phyloP scores from a whole-genome alignment of 345 rosid genomes.

The Linum lewisii region DNA sequence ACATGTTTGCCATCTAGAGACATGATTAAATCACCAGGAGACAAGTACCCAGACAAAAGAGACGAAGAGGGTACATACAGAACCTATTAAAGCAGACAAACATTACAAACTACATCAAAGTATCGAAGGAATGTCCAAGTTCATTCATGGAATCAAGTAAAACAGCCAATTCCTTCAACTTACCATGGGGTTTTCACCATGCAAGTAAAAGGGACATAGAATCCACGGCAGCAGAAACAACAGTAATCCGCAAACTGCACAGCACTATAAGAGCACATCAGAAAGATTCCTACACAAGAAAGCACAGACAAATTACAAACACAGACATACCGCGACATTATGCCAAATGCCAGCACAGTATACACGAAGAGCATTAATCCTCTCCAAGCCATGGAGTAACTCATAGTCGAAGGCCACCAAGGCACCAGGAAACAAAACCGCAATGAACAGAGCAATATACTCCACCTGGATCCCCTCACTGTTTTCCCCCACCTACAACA shows the following conservation, averaged over 20 bases:
- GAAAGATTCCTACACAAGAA: background rate
- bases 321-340: slow-evolving; percentile 64
- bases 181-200: slow-evolving; percentile 54
- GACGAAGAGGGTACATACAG: slow-evolving; percentile 54
- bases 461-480: slow-evolving; percentile 83
- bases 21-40: slow-evolving; percentile 61
- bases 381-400: slow-evolving; percentile 43
- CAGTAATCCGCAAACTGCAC: slow-evolving; percentile 49
- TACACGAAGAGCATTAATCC: slow-evolving; percentile 50
- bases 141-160: slow-evolving; percentile 5
- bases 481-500: slow-evolving; percentile 35
- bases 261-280: slow-evolving; percentile 29
- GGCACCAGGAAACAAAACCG: slow-evolving; percentile 84
- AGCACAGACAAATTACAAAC: background rate
- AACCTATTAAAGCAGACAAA: slow-evolving; percentile 34
- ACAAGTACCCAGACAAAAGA: slow-evolving; percentile 61
- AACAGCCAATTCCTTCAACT: background rate
- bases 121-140: background rate
- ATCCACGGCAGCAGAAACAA: slow-evolving; percentile 50
- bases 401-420: slow-evolving; percentile 72
- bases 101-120: slow-evolving; percentile 1
- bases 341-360: slow-evolving; percentile 97
- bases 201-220: slow-evolving; percentile 50
- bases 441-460: slow-evolving; percentile 72
- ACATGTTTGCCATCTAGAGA: slow-evolving; percentile 58